These are phyloP conservation scores for Cryptosporidium ubiquitum DNA, from an alignment of 169 alveolate genomes.

Conservation along the genomic window DNA sequence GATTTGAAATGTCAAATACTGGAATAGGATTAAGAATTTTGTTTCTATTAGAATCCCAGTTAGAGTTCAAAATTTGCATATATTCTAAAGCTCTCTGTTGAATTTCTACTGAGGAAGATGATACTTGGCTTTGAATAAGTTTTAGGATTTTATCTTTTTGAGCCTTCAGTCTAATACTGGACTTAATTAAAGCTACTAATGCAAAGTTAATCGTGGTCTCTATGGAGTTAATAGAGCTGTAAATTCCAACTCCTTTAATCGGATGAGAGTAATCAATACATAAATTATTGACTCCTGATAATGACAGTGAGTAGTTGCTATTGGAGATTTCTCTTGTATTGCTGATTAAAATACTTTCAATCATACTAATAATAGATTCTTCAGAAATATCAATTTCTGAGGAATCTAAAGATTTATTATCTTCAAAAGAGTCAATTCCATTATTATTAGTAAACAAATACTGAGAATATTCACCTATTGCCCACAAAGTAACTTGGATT, in stretches of 20 bases:
- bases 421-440: not conserved
- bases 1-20: conserved; percentile 36
- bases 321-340: conserved; percentile 16
- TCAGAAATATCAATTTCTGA: conserved; percentile 43
- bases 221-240: not conserved
- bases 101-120: conserved; percentile 19
- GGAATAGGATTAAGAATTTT: conserved; percentile 47
- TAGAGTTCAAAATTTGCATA: conserved; percentile 30
- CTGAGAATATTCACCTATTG: conserved; percentile 88
- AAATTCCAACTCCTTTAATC: conserved; percentile 26
- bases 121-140: conserved; percentile 9
- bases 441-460: conserved; percentile 23
- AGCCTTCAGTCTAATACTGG: conserved; percentile 11
- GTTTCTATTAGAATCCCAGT: conserved; percentile 66
- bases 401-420: not conserved
- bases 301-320: conserved; percentile 25
- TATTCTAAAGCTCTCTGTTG: conserved; percentile 63
- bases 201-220: conserved; percentile 49
- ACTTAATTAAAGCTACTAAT: conserved; percentile 39
- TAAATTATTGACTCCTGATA: not conserved
- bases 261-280: conserved; percentile 37
- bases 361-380: not conserved
- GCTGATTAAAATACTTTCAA: conserved; percentile 12
- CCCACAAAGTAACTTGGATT: conserved; percentile 90
- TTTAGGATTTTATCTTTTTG: conserved; percentile 17